These are phyloP conservation scores for Hydnomerulius pinastri DNA, from an alignment of 768 basidiomycete species.

Conservation along the genomic window DNA sequence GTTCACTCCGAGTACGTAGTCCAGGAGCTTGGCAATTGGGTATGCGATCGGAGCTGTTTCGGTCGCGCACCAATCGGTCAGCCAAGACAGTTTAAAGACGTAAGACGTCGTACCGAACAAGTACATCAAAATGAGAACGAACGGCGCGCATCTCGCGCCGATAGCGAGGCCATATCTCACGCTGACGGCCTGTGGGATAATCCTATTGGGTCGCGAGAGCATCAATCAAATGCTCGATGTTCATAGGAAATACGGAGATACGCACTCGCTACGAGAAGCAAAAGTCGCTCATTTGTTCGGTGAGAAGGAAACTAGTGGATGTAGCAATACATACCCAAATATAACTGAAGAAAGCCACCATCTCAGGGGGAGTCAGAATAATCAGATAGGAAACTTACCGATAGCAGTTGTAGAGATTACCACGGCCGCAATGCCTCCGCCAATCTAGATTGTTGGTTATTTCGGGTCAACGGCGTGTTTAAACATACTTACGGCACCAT, in stretches of 20 bases:
- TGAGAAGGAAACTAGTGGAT: not conserved
- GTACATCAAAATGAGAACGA: slow-evolving; percentile 76
- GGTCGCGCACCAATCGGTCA: not conserved
- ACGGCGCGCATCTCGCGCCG: slow-evolving; percentile 75
- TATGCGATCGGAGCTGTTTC: slow-evolving; percentile 72
- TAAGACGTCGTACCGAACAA: slow-evolving; percentile 39
- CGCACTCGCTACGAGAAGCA: slow-evolving; percentile 38
- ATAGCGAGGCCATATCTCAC: slow-evolving; percentile 78
- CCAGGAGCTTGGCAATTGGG: slow-evolving; percentile 71
- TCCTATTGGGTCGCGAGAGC: slow-evolving; percentile 34
- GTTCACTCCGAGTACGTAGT: slow-evolving; percentile 73
- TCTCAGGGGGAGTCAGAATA: not conserved
- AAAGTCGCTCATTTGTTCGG: not conserved
- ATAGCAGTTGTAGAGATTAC: slow-evolving; percentile 68
- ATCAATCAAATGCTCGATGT: not conserved
- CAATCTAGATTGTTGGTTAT: slow-evolving; percentile 36
- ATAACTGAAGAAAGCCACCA: slow-evolving; percentile 53
- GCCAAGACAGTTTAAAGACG: not conserved
- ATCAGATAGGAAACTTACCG: slow-evolving; percentile 38
- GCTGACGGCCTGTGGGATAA: slow-evolving; percentile 75
- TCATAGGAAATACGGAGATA: slow-evolving; percentile 7
- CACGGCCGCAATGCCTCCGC: slow-evolving; percentile 75
- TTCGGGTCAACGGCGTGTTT: not conserved
- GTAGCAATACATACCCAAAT: slow-evolving; percentile 61
- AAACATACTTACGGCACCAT: slow-evolving; percentile 52